phyloP scores from a whole-genome alignment of 345 rosid species.

The Murraya koenigii region DNA sequence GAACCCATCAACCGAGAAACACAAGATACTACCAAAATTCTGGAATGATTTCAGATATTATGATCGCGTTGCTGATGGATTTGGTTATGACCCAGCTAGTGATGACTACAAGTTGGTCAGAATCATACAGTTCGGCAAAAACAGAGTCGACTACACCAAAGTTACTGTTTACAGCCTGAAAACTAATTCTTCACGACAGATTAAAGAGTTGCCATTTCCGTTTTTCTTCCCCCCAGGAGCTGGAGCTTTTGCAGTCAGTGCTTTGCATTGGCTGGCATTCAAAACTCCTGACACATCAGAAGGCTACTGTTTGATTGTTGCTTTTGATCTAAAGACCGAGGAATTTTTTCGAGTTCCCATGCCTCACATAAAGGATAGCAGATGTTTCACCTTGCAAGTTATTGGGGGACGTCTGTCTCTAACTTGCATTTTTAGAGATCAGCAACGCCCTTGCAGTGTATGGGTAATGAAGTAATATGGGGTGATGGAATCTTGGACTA shows the following conservation, averaged over 20 bases:
- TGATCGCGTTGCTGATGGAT: background rate
- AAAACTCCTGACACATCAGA: background rate
- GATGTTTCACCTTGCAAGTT: too few relatives aligned
- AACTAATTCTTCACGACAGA: background rate
- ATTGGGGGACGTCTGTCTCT: too few relatives aligned
- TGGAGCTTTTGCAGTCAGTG: background rate
- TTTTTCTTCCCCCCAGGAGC: too few relatives aligned
- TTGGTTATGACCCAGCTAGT: background rate
- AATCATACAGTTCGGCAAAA: too few relatives aligned
- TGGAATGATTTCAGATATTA: background rate
- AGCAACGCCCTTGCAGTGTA: background rate
- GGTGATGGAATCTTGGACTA: background rate
- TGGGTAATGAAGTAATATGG: background rate
- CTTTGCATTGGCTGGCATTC: too few relatives aligned
- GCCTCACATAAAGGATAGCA: too few relatives aligned
- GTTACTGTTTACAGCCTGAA: background rate
- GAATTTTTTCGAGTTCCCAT: too few relatives aligned
- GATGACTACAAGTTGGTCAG: background rate
- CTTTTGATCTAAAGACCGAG: too few relatives aligned
- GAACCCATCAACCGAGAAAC: background rate
- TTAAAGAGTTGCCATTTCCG: background rate
- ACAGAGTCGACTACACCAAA: background rate
- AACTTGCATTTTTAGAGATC: too few relatives aligned
- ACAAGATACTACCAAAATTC: background rate
- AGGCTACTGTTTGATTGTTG: too few relatives aligned